Conservation (phyloP, 257 asterid species). For the Solanum pennellii region DNA sequence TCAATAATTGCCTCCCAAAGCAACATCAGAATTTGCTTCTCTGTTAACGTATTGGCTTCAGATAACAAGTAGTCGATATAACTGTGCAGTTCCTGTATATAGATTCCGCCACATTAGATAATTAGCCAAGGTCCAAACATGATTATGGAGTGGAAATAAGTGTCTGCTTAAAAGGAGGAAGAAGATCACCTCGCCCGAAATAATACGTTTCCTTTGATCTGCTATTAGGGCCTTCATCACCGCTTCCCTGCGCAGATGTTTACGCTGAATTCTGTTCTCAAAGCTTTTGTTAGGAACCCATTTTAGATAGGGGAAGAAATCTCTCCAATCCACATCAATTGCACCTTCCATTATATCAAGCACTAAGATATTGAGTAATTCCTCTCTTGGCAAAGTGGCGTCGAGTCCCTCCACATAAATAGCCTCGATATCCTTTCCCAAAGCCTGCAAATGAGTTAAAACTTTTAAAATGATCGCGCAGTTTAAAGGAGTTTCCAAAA, state of each 20-base stretch:
- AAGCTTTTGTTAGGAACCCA: constrained; percentile 73
- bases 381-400: constrained; percentile 34
- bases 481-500: neutral
- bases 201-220: constrained; percentile 43
- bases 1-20: constrained; percentile 83
- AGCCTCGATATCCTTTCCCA: constrained; percentile 60
- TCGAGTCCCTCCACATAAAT: constrained; percentile 52
- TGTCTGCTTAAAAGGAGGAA: neutral
- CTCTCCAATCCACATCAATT: constrained; percentile 95
- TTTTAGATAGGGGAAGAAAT: constrained; percentile 71
- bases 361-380: constrained; percentile 51
- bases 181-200: constrained; percentile 49
- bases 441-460: constrained; percentile 21
- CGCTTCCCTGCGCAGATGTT: constrained; percentile 35
- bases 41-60: constrained; percentile 51
- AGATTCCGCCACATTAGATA: neutral
- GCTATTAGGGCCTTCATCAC: constrained; percentile 62
- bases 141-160: neutral
- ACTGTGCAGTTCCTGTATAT: constrained; percentile 44
- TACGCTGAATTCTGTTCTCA: constrained; percentile 32
- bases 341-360: constrained; percentile 75
- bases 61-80: constrained; percentile 54
- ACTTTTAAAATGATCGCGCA: neutral
- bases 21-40: constrained; percentile 55
- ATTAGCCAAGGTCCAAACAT: neutral